Evolutionary conservation across 306 rosid genomes (phyloP), one percentile per base, ranked within the genome.

Genomic region (Cyamopsis tetragonoloba): DNA sequence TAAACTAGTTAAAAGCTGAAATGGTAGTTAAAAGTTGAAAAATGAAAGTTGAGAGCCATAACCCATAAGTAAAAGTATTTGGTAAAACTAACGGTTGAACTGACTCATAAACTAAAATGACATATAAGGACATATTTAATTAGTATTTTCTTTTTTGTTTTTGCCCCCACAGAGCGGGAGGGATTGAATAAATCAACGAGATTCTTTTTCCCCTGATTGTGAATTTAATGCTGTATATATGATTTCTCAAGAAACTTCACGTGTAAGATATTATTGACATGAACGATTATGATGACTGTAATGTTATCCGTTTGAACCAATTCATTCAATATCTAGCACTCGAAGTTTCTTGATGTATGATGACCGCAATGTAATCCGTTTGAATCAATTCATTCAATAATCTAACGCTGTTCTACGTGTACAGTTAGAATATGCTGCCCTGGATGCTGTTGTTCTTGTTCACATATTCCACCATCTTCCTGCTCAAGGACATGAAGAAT

Each of bases 361-460:
- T 53, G 27, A 34, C 7, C 22, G 24, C 42, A 26, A 14, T 58
- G 20, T 27, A 58, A 37, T 62, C 65, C 6, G 19, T 58, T 57
- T 59, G 17, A 53, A 66, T 60, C 20, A 3, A 58, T 17, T 31
- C 39, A 50, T 18, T 70, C 31, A 68, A 31, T 28, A 58, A 65
- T 61, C 73, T 63, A 34, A 43, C 4, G 14, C 32, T n/a, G 27
- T 73, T 48, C 48, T 35, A 2, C 62, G 15, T 65, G 58, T 77
- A 79, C 91, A 95, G 99, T 84, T 95, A 44, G 97, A 95, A 76
- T 90, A 95, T 72, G 99, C 99, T 44, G 97, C 99, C 30, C 83
- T 95, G 58, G 99, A 90, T 75, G 99, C 99, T 73, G 91, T 76
- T 39, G 95, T 90, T 23, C 90, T 95, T 4, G 55, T 90, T 84